Conservation (phyloP, 306 rosid genomes). For the Begonia masoniana region DNA sequence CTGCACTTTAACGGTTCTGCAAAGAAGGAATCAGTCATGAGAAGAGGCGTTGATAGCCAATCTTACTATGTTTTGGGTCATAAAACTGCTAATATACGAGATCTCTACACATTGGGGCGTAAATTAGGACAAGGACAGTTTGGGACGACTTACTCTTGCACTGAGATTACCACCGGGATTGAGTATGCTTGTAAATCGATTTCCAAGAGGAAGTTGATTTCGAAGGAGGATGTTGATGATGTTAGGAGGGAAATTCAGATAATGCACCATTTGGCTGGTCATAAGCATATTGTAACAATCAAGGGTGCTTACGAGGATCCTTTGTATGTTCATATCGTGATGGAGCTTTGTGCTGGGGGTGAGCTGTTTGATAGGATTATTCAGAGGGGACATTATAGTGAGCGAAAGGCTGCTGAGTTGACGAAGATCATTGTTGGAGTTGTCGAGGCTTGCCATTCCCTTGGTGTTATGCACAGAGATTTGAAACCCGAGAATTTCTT, state of each 20-base stretch:
- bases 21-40: constrained; percentile 49
- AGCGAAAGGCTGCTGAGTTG: constrained; percentile 87
- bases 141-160: constrained; percentile 68
- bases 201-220: constrained; percentile 85
- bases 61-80: constrained; percentile 77
- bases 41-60: constrained; percentile 53
- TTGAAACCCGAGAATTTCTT: constrained; percentile 89
- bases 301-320: constrained; percentile 94
- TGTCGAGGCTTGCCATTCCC: constrained; percentile 93
- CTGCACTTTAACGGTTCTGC: constrained; percentile 12
- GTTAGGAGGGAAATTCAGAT: constrained; percentile 94
- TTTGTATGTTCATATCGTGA: constrained; percentile 81
- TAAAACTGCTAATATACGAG: constrained; percentile 76
- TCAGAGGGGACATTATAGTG: constrained; percentile 88
- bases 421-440: constrained; percentile 83
- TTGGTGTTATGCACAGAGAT: constrained; percentile 93
- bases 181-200: constrained; percentile 90
- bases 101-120: constrained; percentile 66
- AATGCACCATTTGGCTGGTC: constrained; percentile 96
- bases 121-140: constrained; percentile 93
- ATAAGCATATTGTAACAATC: constrained; percentile 79
- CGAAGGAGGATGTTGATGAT: constrained; percentile 80
- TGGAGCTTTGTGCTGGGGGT: constrained; percentile 92
- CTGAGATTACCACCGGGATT: constrained; percentile 41
- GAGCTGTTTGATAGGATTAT: constrained; percentile 88